Base-by-base conservation (phyloP, 345 rosid species). In the Lepidium didymum region DNA sequence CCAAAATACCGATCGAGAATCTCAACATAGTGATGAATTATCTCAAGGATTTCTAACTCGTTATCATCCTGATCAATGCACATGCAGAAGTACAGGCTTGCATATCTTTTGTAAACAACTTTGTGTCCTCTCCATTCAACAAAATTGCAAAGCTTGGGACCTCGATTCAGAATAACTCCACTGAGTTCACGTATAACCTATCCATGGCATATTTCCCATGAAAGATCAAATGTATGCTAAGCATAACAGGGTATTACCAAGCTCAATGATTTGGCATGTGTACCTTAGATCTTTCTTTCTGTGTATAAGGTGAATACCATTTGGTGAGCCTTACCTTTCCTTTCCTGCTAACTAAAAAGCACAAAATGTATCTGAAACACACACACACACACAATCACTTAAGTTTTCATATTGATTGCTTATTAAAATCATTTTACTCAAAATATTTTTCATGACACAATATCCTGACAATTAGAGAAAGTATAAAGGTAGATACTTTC, bases 1-100 rank as follows among this genome's bases (percentile, higher is more conserved):
- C 97, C 97, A 66, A 91, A 94, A 54, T 91, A 94, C 47, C 97
- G 85, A 73, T 94, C 99, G 49, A 94, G 80, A 73, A 91, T 87
- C 91, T 91, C 96, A 41, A 94, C 99, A 76, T 8, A 94, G 76
- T 89, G 95, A 80, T 94, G 99, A 75, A 94, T 94, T 37, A 91
- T 87, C 75, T 89, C 96, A 7, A 94, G 95, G 62, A 84, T 49
- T 75, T 94, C 99, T 31, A 94, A 64, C 78, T 94, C 99, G 15
- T 94, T 94, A 84, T 89, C 96, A 7, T 87, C 95, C 71, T 89
- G 81, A 77, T 94, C 93, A 69, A 87, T 75, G 76, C 99, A 91
- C 99, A 94, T 94, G 78, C 99, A 94, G 79, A 94, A 94, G 82
- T 91, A 94, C 6, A 94, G 91, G 70, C 99, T 91, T 38, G 99